phyloP scores from a whole-genome alignment of 352 stramenopile species.

The Globisporangium viniferum region DNA sequence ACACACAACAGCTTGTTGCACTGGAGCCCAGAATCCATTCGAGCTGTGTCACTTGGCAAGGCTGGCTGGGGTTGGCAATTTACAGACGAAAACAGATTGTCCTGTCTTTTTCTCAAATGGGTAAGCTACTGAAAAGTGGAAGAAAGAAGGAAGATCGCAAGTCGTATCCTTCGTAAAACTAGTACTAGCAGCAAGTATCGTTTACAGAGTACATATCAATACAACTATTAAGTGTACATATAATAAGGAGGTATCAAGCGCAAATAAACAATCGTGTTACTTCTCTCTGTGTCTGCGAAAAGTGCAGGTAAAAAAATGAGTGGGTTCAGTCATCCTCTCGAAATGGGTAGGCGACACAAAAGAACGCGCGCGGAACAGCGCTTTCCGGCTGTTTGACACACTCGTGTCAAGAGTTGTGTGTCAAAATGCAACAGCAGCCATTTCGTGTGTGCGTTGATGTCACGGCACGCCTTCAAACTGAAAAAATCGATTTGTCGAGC shows the following conservation, averaged over 20 bases:
- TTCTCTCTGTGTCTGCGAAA: background rate
- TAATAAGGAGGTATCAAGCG: background rate
- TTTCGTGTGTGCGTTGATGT: background rate
- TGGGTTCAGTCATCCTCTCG: background rate
- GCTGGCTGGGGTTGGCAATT: background rate
- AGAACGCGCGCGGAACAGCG: background rate
- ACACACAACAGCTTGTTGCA: background rate
- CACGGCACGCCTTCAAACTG: background rate
- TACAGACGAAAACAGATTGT: background rate
- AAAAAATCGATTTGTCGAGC: background rate
- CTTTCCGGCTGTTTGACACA: too few relatives aligned
- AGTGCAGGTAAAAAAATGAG: background rate
- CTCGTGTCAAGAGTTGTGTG: background rate
- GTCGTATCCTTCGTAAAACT: background rate
- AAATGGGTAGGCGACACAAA: background rate
- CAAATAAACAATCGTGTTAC: background rate
- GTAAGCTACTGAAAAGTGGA: background rate
- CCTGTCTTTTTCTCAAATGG: constrained; percentile 6
- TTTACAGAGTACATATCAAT: background rate
- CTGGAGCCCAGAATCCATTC: too few relatives aligned
- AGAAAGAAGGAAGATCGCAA: constrained; percentile 4
- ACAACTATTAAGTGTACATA: background rate
- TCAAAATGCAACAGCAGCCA: background rate
- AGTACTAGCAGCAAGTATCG: accelerated
- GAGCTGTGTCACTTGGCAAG: background rate